Evolutionary conservation across 176 grass and related monocot species (phyloP), one percentile per base, ranked within the genome.

Genomic region (Leersia perrieri): DNA sequence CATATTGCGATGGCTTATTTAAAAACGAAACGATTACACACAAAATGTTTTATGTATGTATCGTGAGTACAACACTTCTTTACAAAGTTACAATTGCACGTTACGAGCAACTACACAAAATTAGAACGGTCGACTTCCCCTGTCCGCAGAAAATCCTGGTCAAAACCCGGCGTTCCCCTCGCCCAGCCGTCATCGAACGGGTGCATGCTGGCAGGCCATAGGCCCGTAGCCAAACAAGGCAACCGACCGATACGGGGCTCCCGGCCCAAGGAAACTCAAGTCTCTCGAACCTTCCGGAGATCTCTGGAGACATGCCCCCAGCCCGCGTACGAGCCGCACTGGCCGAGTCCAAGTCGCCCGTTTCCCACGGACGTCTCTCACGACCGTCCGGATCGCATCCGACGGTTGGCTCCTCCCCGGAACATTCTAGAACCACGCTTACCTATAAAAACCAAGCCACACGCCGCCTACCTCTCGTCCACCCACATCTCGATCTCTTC

Each of bases 401-500:
- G 76, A 94, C 85, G 88, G 78, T 5, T 5, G 0, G 2, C 7
- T 13, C 38, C 12, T 0, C 5, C 25, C 32, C 13, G 9, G 88
- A 88, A 87, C 74, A 0, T 87, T 92, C 92, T 35, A 92, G 92
- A 89, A 85, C 79, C 57, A 73, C 60, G 36, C 38, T 10, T 42
- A 36, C 77, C 47, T 91, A 75, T 84, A 84, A 77, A 78, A 64
- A 41, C 34, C 23, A 18, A 2, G 8, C 60, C 53, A 23, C 20
- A 9, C 34, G 68, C 42, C 38, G 40, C 72, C 16, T 80, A 47
- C 20, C 13, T 42, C 75, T 44, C 74, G 41, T 83, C 79, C 84
- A 55, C 63, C 36, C 49, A 53, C 20, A 53, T 6, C 20, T 68
- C 64, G 33, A 18, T 62, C 60, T 41, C 72, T 34, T 16, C 44